Conservation (phyloP, 176 grass and related monocot species). For the Ananas comosus region DNA sequence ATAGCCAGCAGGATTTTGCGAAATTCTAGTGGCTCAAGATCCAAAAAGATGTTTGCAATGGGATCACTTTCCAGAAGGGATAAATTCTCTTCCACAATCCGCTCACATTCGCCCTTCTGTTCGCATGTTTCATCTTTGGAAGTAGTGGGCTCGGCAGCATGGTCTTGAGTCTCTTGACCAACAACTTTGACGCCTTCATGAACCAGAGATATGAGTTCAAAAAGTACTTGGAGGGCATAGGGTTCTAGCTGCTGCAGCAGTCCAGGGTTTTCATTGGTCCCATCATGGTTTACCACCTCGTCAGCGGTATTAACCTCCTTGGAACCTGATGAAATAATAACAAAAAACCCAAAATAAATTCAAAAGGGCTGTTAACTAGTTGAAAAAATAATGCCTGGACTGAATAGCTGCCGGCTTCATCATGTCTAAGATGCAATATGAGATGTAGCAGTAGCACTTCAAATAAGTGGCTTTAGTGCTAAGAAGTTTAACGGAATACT, state of each 20-base stretch:
- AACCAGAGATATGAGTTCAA: constrained; percentile 75
- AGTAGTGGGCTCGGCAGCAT: constrained; percentile 7
- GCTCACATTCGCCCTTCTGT: constrained; percentile 28
- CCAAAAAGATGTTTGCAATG: constrained; percentile 59
- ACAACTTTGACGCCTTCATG: constrained; percentile 41
- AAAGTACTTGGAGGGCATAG: constrained; percentile 44
- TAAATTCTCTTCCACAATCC: constrained; percentile 28
- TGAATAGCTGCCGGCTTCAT: too few relatives aligned
- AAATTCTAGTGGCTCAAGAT: constrained; percentile 53
- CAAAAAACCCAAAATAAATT: constrained; percentile 8
- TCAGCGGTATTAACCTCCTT: constrained; percentile 23
- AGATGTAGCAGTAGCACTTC: too few relatives aligned
- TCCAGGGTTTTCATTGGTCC: constrained; percentile 29
- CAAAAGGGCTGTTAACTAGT: background rate
- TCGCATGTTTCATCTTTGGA: constrained; percentile 27
- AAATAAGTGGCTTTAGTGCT: too few relatives aligned
- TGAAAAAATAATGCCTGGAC: background rate
- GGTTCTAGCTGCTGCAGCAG: constrained; percentile 58
- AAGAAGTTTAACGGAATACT: too few relatives aligned
- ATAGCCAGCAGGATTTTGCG: constrained; percentile 49
- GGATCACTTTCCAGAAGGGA: constrained; percentile 41
- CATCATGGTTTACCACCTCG: constrained; percentile 8
- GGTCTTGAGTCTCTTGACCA: constrained; percentile 28
- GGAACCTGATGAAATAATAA: constrained; percentile 34
- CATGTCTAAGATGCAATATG: too few relatives aligned